A percentile compares a stretch with the other conserved stretches of the same genome.
Evolutionary conservation across 2,329 filamentous ascomycete genomes (phyloP).

Genomic region (Claviceps digitariae): DNA sequence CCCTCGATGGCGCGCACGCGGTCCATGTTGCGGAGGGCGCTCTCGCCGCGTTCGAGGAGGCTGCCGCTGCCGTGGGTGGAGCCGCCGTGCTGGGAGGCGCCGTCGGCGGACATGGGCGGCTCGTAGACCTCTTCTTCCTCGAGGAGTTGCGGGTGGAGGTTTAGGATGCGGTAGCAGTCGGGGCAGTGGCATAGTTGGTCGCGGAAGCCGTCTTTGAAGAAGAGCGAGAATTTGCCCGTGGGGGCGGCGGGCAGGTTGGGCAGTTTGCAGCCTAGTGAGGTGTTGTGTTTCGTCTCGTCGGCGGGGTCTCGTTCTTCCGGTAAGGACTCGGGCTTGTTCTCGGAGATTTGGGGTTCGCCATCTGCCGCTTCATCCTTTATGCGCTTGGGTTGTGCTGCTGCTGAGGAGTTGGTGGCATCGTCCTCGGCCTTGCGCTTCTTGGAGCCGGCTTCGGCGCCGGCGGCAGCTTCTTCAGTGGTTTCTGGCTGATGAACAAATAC

Average conservation of each 20-base stretch:
- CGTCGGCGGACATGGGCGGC: conserved; percentile 63
- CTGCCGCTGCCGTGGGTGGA: conserved; percentile 62
- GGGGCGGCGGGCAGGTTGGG: conserved; percentile 42
- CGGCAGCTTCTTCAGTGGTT: background rate
- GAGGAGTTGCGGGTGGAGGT: conserved; percentile 63
- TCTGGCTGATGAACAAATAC: conserved; percentile 36
- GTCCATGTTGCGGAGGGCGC: conserved; percentile 80
- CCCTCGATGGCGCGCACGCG: conserved; percentile 89
- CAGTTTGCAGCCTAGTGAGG: conserved; percentile 42
- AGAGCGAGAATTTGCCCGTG: conserved; percentile 58
- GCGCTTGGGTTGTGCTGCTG: conserved; percentile 33
- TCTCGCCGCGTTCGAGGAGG: conserved; percentile 82
- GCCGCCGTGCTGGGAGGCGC: conserved; percentile 36
- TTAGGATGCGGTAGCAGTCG: conserved; percentile 62
- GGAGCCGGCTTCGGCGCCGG: conserved; percentile 11
- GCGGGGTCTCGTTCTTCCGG: background rate
- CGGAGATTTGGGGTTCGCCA: background rate
- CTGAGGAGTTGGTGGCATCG: conserved; percentile 20
- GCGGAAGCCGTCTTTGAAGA: conserved; percentile 69
- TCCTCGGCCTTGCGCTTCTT: conserved; percentile 58
- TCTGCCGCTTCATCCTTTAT: conserved; percentile 28
- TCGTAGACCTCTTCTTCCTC: conserved; percentile 94
- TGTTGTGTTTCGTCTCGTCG: conserved; percentile 2
- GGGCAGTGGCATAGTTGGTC: conserved; percentile 69
- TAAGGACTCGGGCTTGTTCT: background rate